Conservation (phyloP, 768 basidiomycete genomes). For the Macrolepiota fuliginosa region DNA sequence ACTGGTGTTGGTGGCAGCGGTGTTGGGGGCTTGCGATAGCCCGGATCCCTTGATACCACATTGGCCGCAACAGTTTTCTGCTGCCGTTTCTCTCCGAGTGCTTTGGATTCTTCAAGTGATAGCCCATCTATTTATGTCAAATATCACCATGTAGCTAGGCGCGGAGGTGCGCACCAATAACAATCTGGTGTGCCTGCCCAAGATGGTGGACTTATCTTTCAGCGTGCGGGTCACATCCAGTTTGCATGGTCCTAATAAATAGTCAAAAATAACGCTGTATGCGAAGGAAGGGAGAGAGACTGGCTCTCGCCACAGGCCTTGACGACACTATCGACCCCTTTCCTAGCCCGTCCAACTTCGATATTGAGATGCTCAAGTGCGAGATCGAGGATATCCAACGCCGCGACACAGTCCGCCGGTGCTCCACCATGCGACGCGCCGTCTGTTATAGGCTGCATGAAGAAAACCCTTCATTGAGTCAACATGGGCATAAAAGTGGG, state of each 20-base stretch:
- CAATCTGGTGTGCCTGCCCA: slow-evolving; percentile 83
- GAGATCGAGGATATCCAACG: slow-evolving; percentile 88
- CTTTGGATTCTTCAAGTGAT: slow-evolving; percentile 39
- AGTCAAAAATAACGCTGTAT: neutral
- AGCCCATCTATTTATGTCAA: slow-evolving; percentile 56
- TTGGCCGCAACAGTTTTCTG: neutral
- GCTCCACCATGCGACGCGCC: slow-evolving; percentile 90
- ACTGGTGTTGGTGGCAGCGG: slow-evolving; percentile 37
- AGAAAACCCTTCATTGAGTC: slow-evolving; percentile 55
- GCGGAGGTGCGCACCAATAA: slow-evolving; percentile 65
- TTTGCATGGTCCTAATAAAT: slow-evolving; percentile 30
- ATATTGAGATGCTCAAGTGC: slow-evolving; percentile 88
- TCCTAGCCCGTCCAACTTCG: slow-evolving; percentile 56
- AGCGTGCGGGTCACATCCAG: slow-evolving; percentile 52
- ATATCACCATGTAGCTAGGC: neutral
- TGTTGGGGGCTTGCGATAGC: neutral
- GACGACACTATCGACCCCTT: slow-evolving; percentile 61
- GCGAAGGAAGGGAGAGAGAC: slow-evolving; percentile 21
- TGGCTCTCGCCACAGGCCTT: slow-evolving; percentile 75
- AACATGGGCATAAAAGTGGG: neutral
- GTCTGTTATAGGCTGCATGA: slow-evolving; percentile 57
- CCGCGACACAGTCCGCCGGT: slow-evolving; percentile 83
- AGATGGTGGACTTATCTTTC: slow-evolving; percentile 71
- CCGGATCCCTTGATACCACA: neutral
- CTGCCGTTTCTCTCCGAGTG: slow-evolving; percentile 21